A percentile compares a stretch with the other conserved stretches of the same genome.
Evolutionary conservation across 805 yeast species (phyloP).

Genomic region (Teunomyces tritomae): DNA sequence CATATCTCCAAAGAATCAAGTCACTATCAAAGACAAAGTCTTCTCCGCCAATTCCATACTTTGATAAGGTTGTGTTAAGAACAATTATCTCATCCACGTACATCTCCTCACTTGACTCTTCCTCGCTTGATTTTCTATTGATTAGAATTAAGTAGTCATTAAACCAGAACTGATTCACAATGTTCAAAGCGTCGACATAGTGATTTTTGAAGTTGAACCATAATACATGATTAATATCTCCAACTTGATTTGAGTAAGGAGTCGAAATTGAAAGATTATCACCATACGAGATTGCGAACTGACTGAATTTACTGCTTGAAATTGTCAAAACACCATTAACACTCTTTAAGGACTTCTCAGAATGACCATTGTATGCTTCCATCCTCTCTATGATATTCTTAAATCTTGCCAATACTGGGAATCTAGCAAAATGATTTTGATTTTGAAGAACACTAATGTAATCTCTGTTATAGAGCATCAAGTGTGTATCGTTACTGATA

Average conservation of each 20-base stretch:
- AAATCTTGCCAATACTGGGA: conserved; percentile 31
- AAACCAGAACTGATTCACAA: conserved; percentile 35
- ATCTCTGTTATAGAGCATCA: conserved; percentile 22
- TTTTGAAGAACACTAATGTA: conserved; percentile 24
- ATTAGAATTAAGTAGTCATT: conserved; percentile 32
- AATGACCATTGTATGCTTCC: conserved; percentile 20
- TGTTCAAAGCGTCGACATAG: conserved; percentile 30
- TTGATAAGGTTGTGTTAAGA: conserved; percentile 28
- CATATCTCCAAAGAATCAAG: conserved; percentile 37
- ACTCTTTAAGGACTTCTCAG: conserved; percentile 13
- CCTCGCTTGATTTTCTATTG: conserved; percentile 23
- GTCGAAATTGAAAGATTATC: conserved; percentile 29
- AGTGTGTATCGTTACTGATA: conserved; percentile 4
- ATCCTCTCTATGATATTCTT: conserved; percentile 22
- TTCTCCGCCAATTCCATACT: conserved; percentile 31
- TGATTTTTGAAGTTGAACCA: conserved; percentile 41
- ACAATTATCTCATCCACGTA: conserved; percentile 37
- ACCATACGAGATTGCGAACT: conserved; percentile 29
- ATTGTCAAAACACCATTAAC: conserved; percentile 22
- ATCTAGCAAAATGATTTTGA: conserved; percentile 18
- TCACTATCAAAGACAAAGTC: conserved; percentile 36
- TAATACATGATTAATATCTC: conserved; percentile 29
- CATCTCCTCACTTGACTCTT: conserved; percentile 9
- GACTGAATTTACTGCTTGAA: conserved; percentile 21
- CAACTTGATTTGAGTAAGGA: conserved; percentile 20